A percentile compares a stretch with the other conserved stretches of the same genome.
Evolutionary conservation across 1,284 basidiomycete genomes (phyloP).

Genomic region (Ganoderma lucidum): DNA sequence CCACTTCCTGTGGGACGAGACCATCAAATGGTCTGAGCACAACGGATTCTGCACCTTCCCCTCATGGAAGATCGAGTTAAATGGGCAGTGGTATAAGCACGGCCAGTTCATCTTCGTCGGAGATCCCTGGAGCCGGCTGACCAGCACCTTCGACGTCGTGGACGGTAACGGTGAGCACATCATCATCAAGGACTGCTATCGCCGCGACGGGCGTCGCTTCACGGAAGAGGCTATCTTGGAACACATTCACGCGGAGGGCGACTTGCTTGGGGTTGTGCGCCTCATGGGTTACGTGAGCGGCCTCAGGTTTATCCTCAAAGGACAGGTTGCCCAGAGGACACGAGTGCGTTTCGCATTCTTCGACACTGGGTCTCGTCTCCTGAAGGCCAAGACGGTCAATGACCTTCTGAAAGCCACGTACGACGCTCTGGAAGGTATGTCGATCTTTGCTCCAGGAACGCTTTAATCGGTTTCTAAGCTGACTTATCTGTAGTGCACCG

Average conservation of each 20-base stretch:
- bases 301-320: neutral
- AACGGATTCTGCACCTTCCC: neutral
- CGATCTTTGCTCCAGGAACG: neutral
- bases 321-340: neutral
- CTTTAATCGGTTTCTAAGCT: too few relatives aligned
- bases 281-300: neutral
- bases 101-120: conserved; percentile 2
- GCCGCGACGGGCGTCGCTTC: neutral
- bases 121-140: neutral
- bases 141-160: neutral
- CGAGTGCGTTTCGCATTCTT: neutral
- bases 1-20: conserved; percentile 4
- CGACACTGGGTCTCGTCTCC: neutral
- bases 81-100: neutral
- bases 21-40: neutral
- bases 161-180: neutral
- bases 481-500: neutral
- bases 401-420: conserved; percentile 1
- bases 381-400: neutral
- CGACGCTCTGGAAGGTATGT: conserved; percentile 6
- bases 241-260: conserved; percentile 1
- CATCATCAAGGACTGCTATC: conserved; percentile 12
- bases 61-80: neutral
- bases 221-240: neutral
- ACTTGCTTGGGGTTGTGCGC: conserved; percentile 6